A percentile compares a stretch with the other conserved stretches of the same genome.
phyloP scores from a whole-genome alignment of 805 yeast species.

The Saturnispora sanitii region DNA sequence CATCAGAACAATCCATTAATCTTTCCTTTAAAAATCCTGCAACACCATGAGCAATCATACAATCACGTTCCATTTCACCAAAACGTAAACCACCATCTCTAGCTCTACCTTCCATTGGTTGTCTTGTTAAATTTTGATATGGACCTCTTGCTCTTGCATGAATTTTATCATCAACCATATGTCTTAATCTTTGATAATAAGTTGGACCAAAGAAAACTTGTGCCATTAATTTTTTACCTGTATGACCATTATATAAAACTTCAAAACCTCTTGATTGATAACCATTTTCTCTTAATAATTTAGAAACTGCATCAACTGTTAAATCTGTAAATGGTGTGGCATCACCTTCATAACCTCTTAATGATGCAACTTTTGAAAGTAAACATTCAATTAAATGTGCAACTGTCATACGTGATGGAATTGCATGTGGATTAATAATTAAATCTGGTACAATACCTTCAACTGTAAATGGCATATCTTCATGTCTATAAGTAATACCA shows the following conservation, averaged over 20 bases:
- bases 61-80: conserved; percentile 99
- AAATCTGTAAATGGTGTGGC: conserved; percentile 99
- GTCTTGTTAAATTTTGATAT: conserved; percentile 93
- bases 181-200: conserved; percentile 95
- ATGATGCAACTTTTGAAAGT: conserved; percentile 85
- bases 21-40: conserved; percentile 97
- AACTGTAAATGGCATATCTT: conserved; percentile 95
- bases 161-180: conserved; percentile 98
- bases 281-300: conserved; percentile 86
- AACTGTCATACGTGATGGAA: conserved; percentile 99
- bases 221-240: conserved; percentile 96
- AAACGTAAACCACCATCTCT: conserved; percentile 98
- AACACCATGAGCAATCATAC: conserved; percentile 99
- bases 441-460: conserved; percentile 97
- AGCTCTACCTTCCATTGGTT: conserved; percentile 98
- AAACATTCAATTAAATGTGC: conserved; percentile 99
- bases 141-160: conserved; percentile 99
- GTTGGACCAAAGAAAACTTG: conserved; percentile 99
- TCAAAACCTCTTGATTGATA: conserved; percentile 98
- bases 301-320: conserved; percentile 94
- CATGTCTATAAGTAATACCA: conserved; percentile 97
- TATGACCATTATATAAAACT: conserved; percentile 97
- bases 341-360: conserved; percentile 96
- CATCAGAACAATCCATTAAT: conserved; percentile 98
- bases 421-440: conserved; percentile 97